Evolutionary conservation across 1,284 basidiomycete genomes (phyloP).

Genomic region (Ustilago nuda): DNA sequence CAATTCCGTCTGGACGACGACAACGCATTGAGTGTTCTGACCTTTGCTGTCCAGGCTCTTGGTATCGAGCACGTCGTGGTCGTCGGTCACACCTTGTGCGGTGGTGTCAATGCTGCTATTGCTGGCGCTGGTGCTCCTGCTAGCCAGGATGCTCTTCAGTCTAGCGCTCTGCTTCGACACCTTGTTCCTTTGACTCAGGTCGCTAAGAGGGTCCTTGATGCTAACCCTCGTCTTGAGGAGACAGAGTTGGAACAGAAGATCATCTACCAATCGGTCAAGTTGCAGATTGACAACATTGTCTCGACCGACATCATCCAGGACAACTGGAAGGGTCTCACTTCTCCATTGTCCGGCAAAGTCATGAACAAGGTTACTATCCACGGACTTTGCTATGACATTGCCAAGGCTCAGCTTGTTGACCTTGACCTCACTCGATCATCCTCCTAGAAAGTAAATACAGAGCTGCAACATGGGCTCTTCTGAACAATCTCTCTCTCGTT

Average conservation of each 20-base stretch:
- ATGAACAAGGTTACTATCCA: slow-evolving; percentile 63
- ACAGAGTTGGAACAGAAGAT: slow-evolving; percentile 42
- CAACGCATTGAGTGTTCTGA: slow-evolving; percentile 81
- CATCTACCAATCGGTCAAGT: slow-evolving; percentile 74
- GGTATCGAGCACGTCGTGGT: slow-evolving; percentile 86
- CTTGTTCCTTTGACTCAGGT: slow-evolving; percentile 62
- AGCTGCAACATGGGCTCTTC: neutral
- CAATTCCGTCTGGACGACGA: slow-evolving; percentile 80
- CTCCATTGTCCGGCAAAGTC: slow-evolving; percentile 61
- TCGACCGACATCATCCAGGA: slow-evolving; percentile 75
- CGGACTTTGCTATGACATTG: slow-evolving; percentile 62
- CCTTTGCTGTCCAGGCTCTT: slow-evolving; percentile 82
- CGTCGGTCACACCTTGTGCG: slow-evolving; percentile 70
- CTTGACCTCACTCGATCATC: slow-evolving; percentile 34
- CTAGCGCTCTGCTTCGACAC: slow-evolving; percentile 58
- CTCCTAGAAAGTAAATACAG: neutral
- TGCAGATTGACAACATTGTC: slow-evolving; percentile 80
- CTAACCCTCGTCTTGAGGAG: slow-evolving; percentile 32
- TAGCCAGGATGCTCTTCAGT: slow-evolving; percentile 33
- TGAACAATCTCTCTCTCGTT: slow-evolving; percentile 1
- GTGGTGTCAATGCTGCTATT: slow-evolving; percentile 70
- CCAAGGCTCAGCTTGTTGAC: slow-evolving; percentile 53
- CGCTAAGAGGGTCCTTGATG: slow-evolving; percentile 48
- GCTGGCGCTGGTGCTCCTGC: slow-evolving; percentile 43
- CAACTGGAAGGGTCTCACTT: slow-evolving; percentile 80